A percentile compares a stretch with the other conserved stretches of the same genome.
Conservation (phyloP, 1,139 yeast species). For the Meyerozyma elateridarum region DNA sequence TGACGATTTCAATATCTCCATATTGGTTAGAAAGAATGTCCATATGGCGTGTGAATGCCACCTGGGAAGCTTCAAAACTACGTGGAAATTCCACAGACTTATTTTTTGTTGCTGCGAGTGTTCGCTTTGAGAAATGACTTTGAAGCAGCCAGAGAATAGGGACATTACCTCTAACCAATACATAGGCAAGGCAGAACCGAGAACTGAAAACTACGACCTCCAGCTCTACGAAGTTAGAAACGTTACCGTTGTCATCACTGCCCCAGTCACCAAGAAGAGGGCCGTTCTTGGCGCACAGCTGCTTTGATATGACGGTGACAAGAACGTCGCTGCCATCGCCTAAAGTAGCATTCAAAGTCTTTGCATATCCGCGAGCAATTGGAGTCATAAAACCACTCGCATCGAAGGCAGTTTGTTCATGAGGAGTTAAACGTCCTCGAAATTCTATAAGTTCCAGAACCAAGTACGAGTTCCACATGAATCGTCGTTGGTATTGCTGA, state of each 20-base stretch:
- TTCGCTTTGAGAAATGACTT: slow-evolving; percentile 33
- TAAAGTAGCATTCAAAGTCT: slow-evolving; percentile 48
- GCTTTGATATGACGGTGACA: slow-evolving; percentile 62
- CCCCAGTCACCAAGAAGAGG: slow-evolving; percentile 66
- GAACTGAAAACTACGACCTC: slow-evolving; percentile 58
- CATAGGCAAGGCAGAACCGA: slow-evolving; percentile 50
- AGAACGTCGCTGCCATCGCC: slow-evolving; percentile 35
- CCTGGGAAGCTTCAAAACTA: slow-evolving; percentile 60
- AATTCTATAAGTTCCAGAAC: slow-evolving; percentile 55
- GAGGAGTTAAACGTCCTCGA: slow-evolving; percentile 47
- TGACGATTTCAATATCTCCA: slow-evolving; percentile 60
- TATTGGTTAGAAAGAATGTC: slow-evolving; percentile 53
- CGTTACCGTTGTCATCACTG: slow-evolving; percentile 67
- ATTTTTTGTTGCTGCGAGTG: slow-evolving; percentile 29
- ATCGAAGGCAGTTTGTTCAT: slow-evolving; percentile 51
- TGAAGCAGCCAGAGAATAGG: slow-evolving; percentile 64
- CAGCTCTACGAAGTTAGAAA: slow-evolving; percentile 62
- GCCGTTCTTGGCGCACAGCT: slow-evolving; percentile 56
- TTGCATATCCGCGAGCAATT: slow-evolving; percentile 63
- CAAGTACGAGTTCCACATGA: slow-evolving; percentile 64
- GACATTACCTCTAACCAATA: slow-evolving; percentile 61
- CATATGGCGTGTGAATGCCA: slow-evolving; percentile 61
- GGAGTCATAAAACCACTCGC: slow-evolving; percentile 53
- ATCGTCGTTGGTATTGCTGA: slow-evolving; percentile 47
- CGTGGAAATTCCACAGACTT: slow-evolving; percentile 51